A percentile compares a stretch with the other conserved stretches of the same genome.
phyloP scores from a whole-genome alignment of 495 filamentous ascomycete species.

The Mytilinidion resinicola region DNA sequence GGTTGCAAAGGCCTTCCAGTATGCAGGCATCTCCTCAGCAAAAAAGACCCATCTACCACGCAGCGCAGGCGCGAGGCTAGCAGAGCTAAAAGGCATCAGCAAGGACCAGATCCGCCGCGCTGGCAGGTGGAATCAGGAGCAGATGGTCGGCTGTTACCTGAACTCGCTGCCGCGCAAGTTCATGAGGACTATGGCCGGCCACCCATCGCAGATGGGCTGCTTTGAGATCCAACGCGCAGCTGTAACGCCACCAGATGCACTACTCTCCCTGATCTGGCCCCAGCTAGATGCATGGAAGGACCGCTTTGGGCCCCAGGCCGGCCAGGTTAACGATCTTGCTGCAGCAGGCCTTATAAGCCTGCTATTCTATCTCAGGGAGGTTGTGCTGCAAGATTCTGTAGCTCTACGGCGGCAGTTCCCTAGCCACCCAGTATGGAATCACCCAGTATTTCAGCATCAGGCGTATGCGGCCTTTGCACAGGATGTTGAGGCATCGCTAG shows the following conservation, averaged over 20 bases:
- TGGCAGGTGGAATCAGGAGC: slow-evolving; percentile 9
- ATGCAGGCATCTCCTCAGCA: slow-evolving; percentile 5
- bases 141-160: slow-evolving; percentile 10
- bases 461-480: slow-evolving; percentile 4
- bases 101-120: slow-evolving; percentile 9
- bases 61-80: slow-evolving; percentile 2
- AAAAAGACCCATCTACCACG: slow-evolving; percentile 9
- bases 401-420: slow-evolving; percentile 3
- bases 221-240: slow-evolving; percentile 5
- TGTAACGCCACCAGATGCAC: slow-evolving; percentile 5
- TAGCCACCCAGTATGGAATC: slow-evolving; percentile 8
- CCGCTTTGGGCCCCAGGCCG: background rate
- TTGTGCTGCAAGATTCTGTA: slow-evolving; percentile 7
- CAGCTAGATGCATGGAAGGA: slow-evolving; percentile 7
- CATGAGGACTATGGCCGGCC: slow-evolving; percentile 7
- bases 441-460: slow-evolving; percentile 12
- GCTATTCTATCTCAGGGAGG: slow-evolving; percentile 15
- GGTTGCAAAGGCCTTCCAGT: slow-evolving; percentile 2
- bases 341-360: slow-evolving; percentile 5
- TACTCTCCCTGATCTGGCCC: slow-evolving; percentile 10
- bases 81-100: slow-evolving; percentile 14
- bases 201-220: slow-evolving; percentile 4
- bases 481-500: background rate
- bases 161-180: slow-evolving; percentile 5
- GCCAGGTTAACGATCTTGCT: slow-evolving; percentile 6